Evolutionary conservation across 306 rosid genomes (phyloP), one percentile per base, ranked within the genome.

Genomic region (Psophocarpus tetragonolobus): DNA sequence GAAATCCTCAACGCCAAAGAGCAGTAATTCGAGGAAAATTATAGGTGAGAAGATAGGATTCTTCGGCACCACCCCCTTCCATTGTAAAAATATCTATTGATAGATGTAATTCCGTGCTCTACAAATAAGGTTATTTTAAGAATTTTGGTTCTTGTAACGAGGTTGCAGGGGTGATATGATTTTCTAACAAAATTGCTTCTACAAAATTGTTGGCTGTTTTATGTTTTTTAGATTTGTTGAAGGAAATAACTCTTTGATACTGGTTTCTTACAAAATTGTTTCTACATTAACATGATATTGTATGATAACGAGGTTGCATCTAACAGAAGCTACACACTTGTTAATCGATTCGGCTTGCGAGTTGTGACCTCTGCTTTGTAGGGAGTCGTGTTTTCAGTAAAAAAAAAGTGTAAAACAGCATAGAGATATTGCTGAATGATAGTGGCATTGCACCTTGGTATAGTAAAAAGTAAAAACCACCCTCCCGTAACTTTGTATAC

Each of bases 41-140:
- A 48, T 10, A 17, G 56, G 56, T 18, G 27, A 20, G 27, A 51
- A 4, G 64, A 57, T 24, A 26, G 18, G 64, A 57, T 11, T 26
- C 7, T 56, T 56, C 12, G 56, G 78, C 44, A 74, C 41, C 35
- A 68, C 66, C 77, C 69, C 65, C 27, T 66, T 66, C 39, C 47
- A 23, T 44, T 60, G 58, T 13, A 76, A 81, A 36, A 15, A 51
- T 77, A 10, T 39, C 61, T 42, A 68, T 69, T 36, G 27, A 76
- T 70, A 62, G 70, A 32, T 85, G 88, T 79, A 82, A 82, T 66
- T 82, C 70, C 70, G 51, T 68, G 33, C 38, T 54, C 77, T 35
- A 26, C 39, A 77, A 71, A 73, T 47, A 24, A 60, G 74, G 74
- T 72, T 64, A 17, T 66, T 72, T 60, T 50, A 39, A 69, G 26